Base-by-base conservation (phyloP, 1,284 basidiomycete species). In the Fistulina hepatica region DNA sequence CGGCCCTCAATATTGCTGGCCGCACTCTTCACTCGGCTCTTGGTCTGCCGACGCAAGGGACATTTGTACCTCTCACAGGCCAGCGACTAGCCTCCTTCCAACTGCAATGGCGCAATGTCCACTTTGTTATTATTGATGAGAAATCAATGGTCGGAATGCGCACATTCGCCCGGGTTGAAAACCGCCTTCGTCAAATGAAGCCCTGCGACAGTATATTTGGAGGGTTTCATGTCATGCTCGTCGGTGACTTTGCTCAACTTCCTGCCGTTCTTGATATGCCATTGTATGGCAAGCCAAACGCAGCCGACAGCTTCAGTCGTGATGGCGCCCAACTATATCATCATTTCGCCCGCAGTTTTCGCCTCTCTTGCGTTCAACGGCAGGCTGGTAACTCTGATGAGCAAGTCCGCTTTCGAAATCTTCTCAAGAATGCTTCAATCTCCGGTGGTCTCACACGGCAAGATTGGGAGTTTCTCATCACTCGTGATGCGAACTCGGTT, bases 381-480 rank as follows among this genome's bases (percentile, higher is more conserved):
- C 41, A 42, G 26, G 17, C 32, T 21, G 40, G 40, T 15, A 9
- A 37, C 11, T 26, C 36, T 25, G 26, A 19, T 13, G 37, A 39
- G 15, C 41, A 43, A 19, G 7, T 16, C n/a, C 25, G 19, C 5
- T 39, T 43, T 21, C 24, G 32, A 8, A n/a, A 6, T 19, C 26
- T 39, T 4, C 41, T 43, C 17, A 23, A 35, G 20, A 25, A 32
- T 28, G 41, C 37, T 11, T 39, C 37, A 9, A n/a, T 9, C 5
- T 20, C 32, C 4, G 41, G 41, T 22, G 27, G 37, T 23, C 36
- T 43, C 17, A 23, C 5, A n/a, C 5, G 24, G 13, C 26, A 39
- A 7, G 41, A 43, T 5, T 43, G 41, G 37, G 10, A 43, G 36
- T 25, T 36, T 5, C 27, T 43, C 11, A 8, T 17, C 11, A 32